Base-by-base conservation (phyloP, 2,329 filamentous ascomycete species). In the Aspergillus ustus region DNA sequence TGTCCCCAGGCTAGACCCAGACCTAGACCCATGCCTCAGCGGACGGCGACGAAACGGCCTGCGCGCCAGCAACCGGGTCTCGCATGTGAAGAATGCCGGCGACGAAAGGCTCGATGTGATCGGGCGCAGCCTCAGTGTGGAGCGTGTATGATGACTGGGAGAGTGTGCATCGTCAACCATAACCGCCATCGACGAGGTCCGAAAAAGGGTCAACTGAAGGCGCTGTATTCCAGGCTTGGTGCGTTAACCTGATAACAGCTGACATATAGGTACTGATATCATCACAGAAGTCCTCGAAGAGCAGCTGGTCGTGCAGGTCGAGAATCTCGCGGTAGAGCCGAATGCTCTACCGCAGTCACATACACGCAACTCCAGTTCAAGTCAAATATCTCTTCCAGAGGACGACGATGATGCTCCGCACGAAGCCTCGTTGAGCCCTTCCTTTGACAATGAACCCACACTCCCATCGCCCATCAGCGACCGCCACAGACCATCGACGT, bases 41-140 rank as follows among this genome's bases (percentile, higher is more conserved):
- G 34, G 17, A 15, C 28, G 46, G 46, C 46, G 46, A 49, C 13
- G 7, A 28, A 28, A 28, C n/a, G 22, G 37, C 52, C 52, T 17
- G 29, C 49, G 2, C 59, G 59, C 52, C 66, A 67, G 25, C 45
- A 57, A 7, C 57, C 60, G 2, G 63, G 63, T 7, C 29, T 52
- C 2, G 63, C 63, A 1, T 65, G 63, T 19, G 54, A 60, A 17
- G 60, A 65, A 22, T 65, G 63, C 22, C 63, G 63, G 25, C 46
- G 52, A 8, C 57, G 63, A 7, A 65, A 65, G 20, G 37, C 53
- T 3, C 57, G 60, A 15, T 65, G 63, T 28, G 57, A 65, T 37
- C 52, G 63, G 9, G 31, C 29, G 11, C 54, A 55, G 28, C 63
- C 63, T 3, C 53, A 54, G n/a, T 65, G 63, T 29, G 54, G 52